These are phyloP conservation scores for Magnaporthiopsis incrustans DNA, from an alignment of 2,329 filamentous ascomycete species.

Conservation along the genomic window DNA sequence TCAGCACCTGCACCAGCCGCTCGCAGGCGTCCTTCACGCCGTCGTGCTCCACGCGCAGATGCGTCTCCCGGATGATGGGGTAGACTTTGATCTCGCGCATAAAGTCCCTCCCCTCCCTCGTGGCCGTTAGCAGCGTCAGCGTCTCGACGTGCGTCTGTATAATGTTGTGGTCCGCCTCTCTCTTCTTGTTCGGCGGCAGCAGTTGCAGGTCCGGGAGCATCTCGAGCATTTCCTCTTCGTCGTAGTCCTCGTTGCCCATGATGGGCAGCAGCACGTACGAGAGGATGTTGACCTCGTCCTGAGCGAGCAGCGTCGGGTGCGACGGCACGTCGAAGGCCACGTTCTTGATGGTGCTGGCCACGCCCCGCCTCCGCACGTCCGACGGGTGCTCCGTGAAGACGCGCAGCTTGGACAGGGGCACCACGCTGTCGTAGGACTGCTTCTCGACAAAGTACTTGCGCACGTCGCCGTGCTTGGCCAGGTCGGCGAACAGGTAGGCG, in stretches of 20 bases:
- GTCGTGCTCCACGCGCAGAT: slow-evolving; percentile 69
- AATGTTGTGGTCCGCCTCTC: slow-evolving; percentile 69
- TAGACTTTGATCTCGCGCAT: slow-evolving; percentile 78
- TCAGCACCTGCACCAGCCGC: slow-evolving; percentile 79
- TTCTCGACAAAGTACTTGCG: slow-evolving; percentile 65
- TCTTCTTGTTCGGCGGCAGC: slow-evolving; percentile 78
- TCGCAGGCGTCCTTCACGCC: slow-evolving; percentile 79
- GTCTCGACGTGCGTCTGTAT: slow-evolving; percentile 86
- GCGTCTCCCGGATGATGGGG: slow-evolving; percentile 79
- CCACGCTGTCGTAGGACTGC: slow-evolving; percentile 70
- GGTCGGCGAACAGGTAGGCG: slow-evolving; percentile 86
- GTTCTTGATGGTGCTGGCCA: slow-evolving; percentile 95
- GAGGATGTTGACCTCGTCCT: slow-evolving; percentile 69
- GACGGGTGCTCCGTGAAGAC: slow-evolving; percentile 89
- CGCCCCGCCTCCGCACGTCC: slow-evolving; percentile 77
- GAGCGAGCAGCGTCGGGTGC: slow-evolving; percentile 62
- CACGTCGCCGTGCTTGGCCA: slow-evolving; percentile 72
- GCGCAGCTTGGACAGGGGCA: slow-evolving; percentile 86
- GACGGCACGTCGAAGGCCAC: slow-evolving; percentile 72
- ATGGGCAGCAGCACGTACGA: slow-evolving; percentile 86
- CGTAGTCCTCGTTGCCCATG: slow-evolving; percentile 80
- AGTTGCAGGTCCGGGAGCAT: slow-evolving; percentile 91
- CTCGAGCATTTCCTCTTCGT: slow-evolving; percentile 73
- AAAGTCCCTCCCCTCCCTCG: slow-evolving; percentile 62
- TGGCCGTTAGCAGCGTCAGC: slow-evolving; percentile 73